Percentiles rank a stretch among this genome's conserved stretches.
Evolutionary conservation across 2,329 filamentous ascomycete species (phyloP).

Genomic region (Sphaerulina vaccinii): DNA sequence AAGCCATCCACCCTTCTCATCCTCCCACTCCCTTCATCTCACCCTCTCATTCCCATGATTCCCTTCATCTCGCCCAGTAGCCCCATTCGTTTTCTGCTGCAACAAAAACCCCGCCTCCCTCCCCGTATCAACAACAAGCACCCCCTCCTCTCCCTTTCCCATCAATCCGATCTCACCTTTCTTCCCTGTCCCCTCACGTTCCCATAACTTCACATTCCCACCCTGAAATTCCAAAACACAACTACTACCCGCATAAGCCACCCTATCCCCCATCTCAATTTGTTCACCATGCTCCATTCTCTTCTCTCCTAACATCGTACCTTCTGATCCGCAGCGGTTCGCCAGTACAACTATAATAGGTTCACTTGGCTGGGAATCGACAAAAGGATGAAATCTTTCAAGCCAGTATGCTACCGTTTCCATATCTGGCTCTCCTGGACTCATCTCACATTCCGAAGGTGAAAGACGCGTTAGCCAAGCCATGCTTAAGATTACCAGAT

Average conservation of each 20-base stretch:
- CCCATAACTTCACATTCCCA: constrained; percentile 63
- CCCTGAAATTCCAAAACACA: constrained; percentile 65
- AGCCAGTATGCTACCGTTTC: constrained; percentile 76
- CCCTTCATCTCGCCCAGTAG: no score
- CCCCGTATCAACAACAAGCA: constrained; percentile 67
- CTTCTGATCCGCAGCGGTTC: constrained; percentile 68
- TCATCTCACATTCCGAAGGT: constrained; percentile 49
- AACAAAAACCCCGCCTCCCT: constrained; percentile 36
- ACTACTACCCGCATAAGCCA: constrained; percentile 71
- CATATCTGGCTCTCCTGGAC: constrained; percentile 61
- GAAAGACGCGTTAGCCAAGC: constrained; percentile 67
- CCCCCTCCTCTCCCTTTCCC: constrained; percentile 66
- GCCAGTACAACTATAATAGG: constrained; percentile 69
- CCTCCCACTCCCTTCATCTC: no score
- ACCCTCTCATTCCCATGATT: no score
- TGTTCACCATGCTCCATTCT: constrained; percentile 34
- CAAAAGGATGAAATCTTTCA: constrained; percentile 63
- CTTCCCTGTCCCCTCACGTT: constrained; percentile 46
- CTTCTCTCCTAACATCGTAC: constrained; percentile 23
- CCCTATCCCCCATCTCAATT: constrained; percentile 39
- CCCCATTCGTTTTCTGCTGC: constrained; percentile 22
- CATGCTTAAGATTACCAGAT: constrained; percentile 71
- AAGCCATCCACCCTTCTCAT: no score
- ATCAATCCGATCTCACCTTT: constrained; percentile 48
- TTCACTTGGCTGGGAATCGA: constrained; percentile 42